Conservation (phyloP, 1,284 basidiomycete genomes). For the Wallemia ichthyophaga region DNA sequence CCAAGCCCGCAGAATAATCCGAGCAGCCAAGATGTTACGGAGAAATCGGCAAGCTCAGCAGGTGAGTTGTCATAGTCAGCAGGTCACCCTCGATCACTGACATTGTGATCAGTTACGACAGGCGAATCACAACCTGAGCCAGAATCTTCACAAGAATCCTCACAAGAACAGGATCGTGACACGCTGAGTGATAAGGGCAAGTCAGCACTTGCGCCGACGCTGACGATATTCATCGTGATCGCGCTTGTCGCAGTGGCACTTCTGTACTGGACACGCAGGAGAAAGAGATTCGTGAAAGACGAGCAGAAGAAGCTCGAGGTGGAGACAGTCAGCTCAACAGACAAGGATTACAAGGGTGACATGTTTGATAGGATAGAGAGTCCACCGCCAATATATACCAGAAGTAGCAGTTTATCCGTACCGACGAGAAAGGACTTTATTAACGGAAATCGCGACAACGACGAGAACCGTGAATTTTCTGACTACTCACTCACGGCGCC, state of each 20-base stretch:
- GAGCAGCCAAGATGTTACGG: neutral
- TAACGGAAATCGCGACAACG: neutral
- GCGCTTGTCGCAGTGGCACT: neutral
- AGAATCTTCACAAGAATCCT: too few species aligned
- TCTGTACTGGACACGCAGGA: neutral
- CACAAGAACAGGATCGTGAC: too few species aligned
- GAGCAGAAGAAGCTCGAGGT: neutral
- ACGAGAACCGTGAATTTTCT: neutral
- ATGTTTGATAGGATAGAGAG: neutral
- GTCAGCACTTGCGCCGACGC: neutral
- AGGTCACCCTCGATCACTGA: neutral
- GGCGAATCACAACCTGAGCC: too few species aligned
- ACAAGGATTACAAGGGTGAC: neutral
- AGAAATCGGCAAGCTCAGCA: neutral
- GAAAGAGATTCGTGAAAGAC: neutral
- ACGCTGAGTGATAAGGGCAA: neutral
- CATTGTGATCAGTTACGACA: neutral
- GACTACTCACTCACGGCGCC: neutral
- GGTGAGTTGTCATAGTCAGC: neutral
- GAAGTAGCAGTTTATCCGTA: neutral
- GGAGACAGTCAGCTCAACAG: neutral
- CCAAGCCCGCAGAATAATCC: neutral
- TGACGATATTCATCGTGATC: neutral
- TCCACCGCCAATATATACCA: neutral
- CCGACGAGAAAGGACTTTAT: neutral